phyloP scores from a whole-genome alignment of 2,329 filamentous ascomycete species.

The Aspergillus sp. region DNA sequence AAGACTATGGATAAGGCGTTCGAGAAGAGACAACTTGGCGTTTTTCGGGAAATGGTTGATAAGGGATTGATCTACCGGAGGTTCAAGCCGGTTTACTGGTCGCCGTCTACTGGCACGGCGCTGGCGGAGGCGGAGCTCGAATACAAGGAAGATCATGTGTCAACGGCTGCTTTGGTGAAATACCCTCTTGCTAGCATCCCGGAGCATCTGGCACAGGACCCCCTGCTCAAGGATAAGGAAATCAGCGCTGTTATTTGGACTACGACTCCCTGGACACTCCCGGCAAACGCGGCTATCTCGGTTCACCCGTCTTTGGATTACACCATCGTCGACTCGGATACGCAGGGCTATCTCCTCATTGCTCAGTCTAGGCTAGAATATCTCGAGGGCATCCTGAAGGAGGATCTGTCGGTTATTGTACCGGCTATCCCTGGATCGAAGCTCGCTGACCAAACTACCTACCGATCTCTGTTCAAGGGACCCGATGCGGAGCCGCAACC shows the following conservation, averaged over 20 bases:
- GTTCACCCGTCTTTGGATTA: conserved; percentile 76
- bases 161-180: conserved; percentile 66
- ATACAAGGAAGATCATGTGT: conserved; percentile 63
- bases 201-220: conserved; percentile 44
- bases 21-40: conserved; percentile 60
- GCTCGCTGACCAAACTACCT: conserved; percentile 63
- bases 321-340: conserved; percentile 60
- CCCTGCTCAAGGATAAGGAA: conserved; percentile 47
- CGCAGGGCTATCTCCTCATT: conserved; percentile 66
- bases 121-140: conserved; percentile 66
- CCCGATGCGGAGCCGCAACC: conserved; percentile 60
- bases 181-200: conserved; percentile 65
- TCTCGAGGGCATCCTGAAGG: conserved; percentile 54
- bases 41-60: conserved; percentile 64
- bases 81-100: conserved; percentile 67
- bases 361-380: conserved; percentile 68
- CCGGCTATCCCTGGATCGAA: conserved; percentile 64
- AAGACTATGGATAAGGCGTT: conserved; percentile 64
- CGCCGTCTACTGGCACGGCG: conserved; percentile 64
- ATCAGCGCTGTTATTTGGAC: conserved; percentile 94
- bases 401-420: conserved; percentile 53
- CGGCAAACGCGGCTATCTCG: conserved; percentile 87
- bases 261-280: conserved; percentile 95
- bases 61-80: conserved; percentile 63
- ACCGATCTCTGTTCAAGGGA: conserved; percentile 70